Conservation (phyloP, 2,329 filamentous ascomycete genomes). For the Colletotrichum agaves region DNA sequence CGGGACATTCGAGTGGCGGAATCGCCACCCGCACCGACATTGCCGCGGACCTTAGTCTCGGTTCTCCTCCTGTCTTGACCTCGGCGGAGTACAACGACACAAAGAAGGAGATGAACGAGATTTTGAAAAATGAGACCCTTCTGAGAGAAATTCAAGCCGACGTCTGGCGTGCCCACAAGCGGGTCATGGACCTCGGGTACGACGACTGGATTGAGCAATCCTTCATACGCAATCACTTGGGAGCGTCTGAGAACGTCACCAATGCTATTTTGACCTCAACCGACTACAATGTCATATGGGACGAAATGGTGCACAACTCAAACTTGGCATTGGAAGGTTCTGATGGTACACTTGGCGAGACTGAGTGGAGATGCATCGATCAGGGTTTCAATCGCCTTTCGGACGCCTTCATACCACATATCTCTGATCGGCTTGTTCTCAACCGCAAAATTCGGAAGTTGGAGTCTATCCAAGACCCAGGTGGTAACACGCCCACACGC, state of each 20-base stretch:
- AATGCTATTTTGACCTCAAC: slow-evolving; percentile 48
- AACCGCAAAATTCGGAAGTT: slow-evolving; percentile 67
- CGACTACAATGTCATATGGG: slow-evolving; percentile 48
- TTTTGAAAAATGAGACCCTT: background rate
- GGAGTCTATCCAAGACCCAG: slow-evolving; percentile 49
- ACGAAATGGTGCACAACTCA: slow-evolving; percentile 48
- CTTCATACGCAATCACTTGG: slow-evolving; percentile 55
- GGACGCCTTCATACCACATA: slow-evolving; percentile 68
- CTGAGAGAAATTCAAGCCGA: slow-evolving; percentile 50
- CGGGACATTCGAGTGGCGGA: slow-evolving; percentile 58
- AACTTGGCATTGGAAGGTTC: slow-evolving; percentile 46
- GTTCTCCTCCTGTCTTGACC: slow-evolving; percentile 41
- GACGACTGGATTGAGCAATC: slow-evolving; percentile 65
- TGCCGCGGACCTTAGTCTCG: slow-evolving; percentile 54
- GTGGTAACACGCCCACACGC: background rate
- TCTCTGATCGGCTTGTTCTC: slow-evolving; percentile 66
- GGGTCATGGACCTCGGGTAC: slow-evolving; percentile 57
- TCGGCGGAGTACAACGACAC: slow-evolving; percentile 42
- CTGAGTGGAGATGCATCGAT: slow-evolving; percentile 39
- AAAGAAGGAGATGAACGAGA: slow-evolving; percentile 43
- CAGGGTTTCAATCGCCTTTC: slow-evolving; percentile 64
- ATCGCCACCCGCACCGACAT: slow-evolving; percentile 63
- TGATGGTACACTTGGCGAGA: slow-evolving; percentile 41
- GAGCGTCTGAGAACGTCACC: slow-evolving; percentile 61
- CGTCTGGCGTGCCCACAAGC: slow-evolving; percentile 54